phyloP scores from a whole-genome alignment of 2,329 filamentous ascomycete species.

The Thelonectria discophora region DNA sequence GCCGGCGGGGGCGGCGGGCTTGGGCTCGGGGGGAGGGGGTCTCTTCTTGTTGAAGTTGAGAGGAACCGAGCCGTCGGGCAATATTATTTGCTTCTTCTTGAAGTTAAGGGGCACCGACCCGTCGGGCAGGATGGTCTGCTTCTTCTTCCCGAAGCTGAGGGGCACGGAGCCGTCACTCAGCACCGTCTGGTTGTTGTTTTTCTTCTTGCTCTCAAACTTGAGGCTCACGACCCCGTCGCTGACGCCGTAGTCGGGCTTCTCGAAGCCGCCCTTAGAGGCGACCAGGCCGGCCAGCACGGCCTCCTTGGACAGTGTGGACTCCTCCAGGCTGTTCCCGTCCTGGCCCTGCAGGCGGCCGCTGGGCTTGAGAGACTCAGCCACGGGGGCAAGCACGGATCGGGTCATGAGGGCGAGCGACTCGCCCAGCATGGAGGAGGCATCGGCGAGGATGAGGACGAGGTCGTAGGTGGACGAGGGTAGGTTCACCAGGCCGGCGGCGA shows the following conservation, averaged over 20 bases:
- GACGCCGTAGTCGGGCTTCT: constrained; percentile 73
- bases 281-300: constrained; percentile 85
- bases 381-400: constrained; percentile 71
- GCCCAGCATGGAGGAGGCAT: constrained; percentile 72
- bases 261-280: constrained; percentile 69
- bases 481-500: constrained; percentile 81
- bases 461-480: constrained; percentile 84
- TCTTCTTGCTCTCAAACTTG: constrained; percentile 52
- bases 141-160: constrained; percentile 54
- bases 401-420: constrained; percentile 73
- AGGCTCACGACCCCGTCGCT: constrained; percentile 65
- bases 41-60: constrained; percentile 56
- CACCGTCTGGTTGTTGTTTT: constrained; percentile 41
- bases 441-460: constrained; percentile 82
- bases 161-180: constrained; percentile 39
- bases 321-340: constrained; percentile 67
- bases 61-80: constrained; percentile 38
- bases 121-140: constrained; percentile 28
- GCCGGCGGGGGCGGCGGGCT: constrained; percentile 58
- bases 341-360: constrained; percentile 76
- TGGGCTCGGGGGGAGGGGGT: constrained; percentile 49
- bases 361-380: constrained; percentile 76
- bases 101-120: constrained; percentile 52
- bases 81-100: constrained; percentile 46
- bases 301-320: constrained; percentile 64